These are phyloP conservation scores for Eimeria mitis DNA, from an alignment of 169 alveolate species.

Conservation along the genomic window DNA sequence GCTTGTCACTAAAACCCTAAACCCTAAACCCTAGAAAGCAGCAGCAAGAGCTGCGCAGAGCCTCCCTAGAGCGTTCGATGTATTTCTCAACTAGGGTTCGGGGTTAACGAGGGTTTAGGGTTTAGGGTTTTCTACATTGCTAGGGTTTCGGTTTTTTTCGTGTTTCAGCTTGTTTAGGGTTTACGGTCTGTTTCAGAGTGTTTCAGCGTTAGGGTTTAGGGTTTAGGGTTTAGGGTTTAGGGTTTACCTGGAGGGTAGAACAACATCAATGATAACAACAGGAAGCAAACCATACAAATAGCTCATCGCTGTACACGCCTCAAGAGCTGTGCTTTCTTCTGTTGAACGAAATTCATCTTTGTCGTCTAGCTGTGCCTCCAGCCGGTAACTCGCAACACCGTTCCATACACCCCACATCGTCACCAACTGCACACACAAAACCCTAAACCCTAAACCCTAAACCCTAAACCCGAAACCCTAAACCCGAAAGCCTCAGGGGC, in stretches of 20 bases:
- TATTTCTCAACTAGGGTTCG: background rate
- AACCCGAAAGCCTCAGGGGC: background rate
- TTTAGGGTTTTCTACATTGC: background rate
- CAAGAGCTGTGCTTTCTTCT: constrained; percentile 34
- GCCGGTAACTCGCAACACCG: constrained; percentile 8
- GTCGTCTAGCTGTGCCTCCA: background rate
- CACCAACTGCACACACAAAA: constrained; percentile 5
- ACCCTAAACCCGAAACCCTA: background rate
- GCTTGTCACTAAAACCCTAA: no score
- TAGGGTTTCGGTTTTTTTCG: background rate
- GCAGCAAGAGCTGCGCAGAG: no score
- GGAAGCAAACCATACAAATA: constrained; percentile 69
- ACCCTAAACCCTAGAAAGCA: no score
- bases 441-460: background rate
- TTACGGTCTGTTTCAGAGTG: background rate
- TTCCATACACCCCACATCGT: constrained; percentile 78
- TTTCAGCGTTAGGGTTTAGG: background rate
- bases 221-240: background rate
- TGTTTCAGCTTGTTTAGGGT: background rate
- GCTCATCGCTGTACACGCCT: constrained; percentile 61
- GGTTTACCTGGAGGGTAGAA: constrained; percentile 44
- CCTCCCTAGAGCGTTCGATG: no score
- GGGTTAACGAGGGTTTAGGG: background rate
- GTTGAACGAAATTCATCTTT: background rate
- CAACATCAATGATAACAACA: constrained; percentile 59